phyloP scores from a whole-genome alignment of 202 grass and related monocot species.

The Musa balbisiana region DNA sequence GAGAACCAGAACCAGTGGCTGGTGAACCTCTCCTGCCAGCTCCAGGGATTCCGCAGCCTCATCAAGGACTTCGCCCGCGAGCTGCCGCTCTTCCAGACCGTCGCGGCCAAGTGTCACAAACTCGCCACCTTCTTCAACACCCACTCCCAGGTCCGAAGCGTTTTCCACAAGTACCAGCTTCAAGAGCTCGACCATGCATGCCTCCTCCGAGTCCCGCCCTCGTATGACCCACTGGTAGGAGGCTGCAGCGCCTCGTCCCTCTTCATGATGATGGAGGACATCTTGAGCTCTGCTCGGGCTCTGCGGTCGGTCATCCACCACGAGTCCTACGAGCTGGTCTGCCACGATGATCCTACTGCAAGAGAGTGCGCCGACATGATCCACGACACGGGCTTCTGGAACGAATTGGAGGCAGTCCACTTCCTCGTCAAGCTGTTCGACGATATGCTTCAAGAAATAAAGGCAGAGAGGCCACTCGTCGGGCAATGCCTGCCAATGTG shows the following conservation, averaged over 20 bases:
- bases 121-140: constrained; percentile 69
- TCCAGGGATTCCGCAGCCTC: constrained; percentile 46
- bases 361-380: constrained; percentile 58
- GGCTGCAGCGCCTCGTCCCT: constrained; percentile 8
- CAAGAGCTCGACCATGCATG: constrained; percentile 51
- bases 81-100: constrained; percentile 53
- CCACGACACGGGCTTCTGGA: constrained; percentile 45
- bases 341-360: constrained; percentile 40
- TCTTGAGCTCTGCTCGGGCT: constrained; percentile 35
- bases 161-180: constrained; percentile 64
- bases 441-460: constrained; percentile 67
- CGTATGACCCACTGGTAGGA: constrained; percentile 10
- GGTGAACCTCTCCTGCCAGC: constrained; percentile 74
- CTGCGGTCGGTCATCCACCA: constrained; percentile 45
- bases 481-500: constrained; percentile 76
- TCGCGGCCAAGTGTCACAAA: constrained; percentile 43
- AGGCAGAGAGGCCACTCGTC: constrained; percentile 61
- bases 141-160: constrained; percentile 36
- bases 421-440: constrained; percentile 52
- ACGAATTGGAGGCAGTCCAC: constrained; percentile 50
- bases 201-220: constrained; percentile 36
- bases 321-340: constrained; percentile 58
- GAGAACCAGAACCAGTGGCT: constrained; percentile 65
- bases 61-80: constrained; percentile 50
- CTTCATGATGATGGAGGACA: constrained; percentile 55